Base-by-base conservation (phyloP, 108 stramenopile species). In the Skeletonema potamos region DNA sequence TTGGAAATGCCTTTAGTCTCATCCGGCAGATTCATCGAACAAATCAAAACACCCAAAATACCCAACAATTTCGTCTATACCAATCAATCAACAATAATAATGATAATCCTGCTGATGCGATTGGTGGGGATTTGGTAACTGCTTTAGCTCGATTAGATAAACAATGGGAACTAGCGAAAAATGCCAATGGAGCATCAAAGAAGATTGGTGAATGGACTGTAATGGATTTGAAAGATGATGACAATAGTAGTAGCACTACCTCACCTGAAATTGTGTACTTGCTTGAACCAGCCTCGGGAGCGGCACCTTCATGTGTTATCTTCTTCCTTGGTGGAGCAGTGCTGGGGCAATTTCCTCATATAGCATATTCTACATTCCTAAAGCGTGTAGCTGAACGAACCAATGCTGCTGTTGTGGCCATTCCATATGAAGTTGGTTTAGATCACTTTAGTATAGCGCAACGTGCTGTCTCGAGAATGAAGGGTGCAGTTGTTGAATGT, bases 311-410 rank as follows among this genome's bases (percentile, higher is more conserved):
- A 9, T 88, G 87, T 62, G 37, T 90, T 1, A 90, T 94, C 71
- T 84, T 91, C 33, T 94, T 94, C 63, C 66, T 87, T 12, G 92
- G 92, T 22, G 92, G 92, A 6, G 92, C 92, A 17, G 90, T 87
- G 2, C 62, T 94, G 34, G 92, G 92, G 9, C 84, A 86, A 51
- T 94, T 82, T 61, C 92, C 92, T 11, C 92, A 94, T 62, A 87
- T 94, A 51, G 85, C 89, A 10, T 94, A 94, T 64, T 80, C 77
- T 24, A 63, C 88, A 64, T 85, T 94, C 5, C 58, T 89, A 10
- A 34, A 64, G 20, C 64, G 83, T 18, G 22, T 94, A 20, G 82
- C 87, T 9, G 44, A 77, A 18, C 55, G 64, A 48, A 80, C 84
- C 58, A 89, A 89, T 81, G 90, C 90, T 4, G 84, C 89, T 1